Conservation (phyloP, 768 basidiomycete species). For the Tylopilus vinaceipallidus region DNA sequence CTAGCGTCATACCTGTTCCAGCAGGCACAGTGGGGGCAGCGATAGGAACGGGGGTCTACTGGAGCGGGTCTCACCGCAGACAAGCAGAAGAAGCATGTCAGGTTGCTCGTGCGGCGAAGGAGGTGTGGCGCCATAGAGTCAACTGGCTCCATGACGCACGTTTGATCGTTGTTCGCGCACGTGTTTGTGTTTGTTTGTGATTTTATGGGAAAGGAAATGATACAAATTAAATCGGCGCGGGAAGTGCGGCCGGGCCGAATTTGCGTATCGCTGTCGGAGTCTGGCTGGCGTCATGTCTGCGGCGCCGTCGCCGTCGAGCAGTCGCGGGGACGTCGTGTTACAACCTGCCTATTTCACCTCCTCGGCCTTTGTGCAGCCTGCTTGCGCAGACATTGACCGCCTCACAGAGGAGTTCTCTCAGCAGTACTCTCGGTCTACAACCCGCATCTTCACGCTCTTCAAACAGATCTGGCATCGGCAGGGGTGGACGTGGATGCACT, state of each 20-base stretch:
- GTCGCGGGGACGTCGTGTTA: slow-evolving; percentile 59
- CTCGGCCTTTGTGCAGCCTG: slow-evolving; percentile 61
- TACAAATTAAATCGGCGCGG: too few species aligned
- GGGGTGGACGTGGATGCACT: slow-evolving; percentile 76
- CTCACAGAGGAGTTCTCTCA: slow-evolving; percentile 55
- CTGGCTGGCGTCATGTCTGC: slow-evolving; percentile 37
- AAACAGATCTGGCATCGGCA: slow-evolving; percentile 62
- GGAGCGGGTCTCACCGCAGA: slow-evolving; percentile 41
- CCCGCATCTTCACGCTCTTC: slow-evolving; percentile 65
- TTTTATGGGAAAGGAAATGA: too few species aligned
- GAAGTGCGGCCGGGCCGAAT: too few species aligned
- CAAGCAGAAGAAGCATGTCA: slow-evolving; percentile 75
- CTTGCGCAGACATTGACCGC: slow-evolving; percentile 60
- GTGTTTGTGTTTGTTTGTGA: slow-evolving; percentile 12
- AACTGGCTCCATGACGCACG: not conserved
- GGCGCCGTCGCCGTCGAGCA: slow-evolving; percentile 52
- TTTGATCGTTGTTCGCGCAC: too few species aligned
- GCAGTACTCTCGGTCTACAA: slow-evolving; percentile 37
- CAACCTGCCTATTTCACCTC: slow-evolving; percentile 82
- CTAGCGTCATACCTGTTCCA: slow-evolving; percentile 70
- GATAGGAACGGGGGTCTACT: slow-evolving; percentile 54
- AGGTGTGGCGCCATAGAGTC: slow-evolving; percentile 28
- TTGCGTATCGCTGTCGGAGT: too few species aligned
- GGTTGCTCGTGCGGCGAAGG: slow-evolving; percentile 50
- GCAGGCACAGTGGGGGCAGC: slow-evolving; percentile 65